These are phyloP conservation scores for Mycosphaerella arachidis DNA, from an alignment of 2,329 filamentous ascomycete species.

Conservation along the genomic window DNA sequence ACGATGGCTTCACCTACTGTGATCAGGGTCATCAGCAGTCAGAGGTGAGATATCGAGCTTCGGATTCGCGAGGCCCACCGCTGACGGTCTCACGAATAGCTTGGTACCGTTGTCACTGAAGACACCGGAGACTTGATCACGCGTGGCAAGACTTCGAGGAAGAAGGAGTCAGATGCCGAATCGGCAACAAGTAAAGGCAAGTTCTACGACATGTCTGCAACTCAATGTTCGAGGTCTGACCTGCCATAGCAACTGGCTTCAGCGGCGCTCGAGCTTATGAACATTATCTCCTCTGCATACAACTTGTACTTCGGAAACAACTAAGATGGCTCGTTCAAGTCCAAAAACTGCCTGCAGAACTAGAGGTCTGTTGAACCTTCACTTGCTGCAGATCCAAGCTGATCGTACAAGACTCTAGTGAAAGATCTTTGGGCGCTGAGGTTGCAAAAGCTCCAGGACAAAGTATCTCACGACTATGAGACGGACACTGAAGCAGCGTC, in stretches of 20 bases:
- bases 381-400: not conserved
- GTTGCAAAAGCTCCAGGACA: slow-evolving; percentile 52
- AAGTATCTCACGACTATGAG: slow-evolving; percentile 34
- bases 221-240: slow-evolving; percentile 7
- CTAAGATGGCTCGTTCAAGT: slow-evolving; percentile 65
- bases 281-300: slow-evolving; percentile 78
- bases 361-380: slow-evolving; percentile 54
- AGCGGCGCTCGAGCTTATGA: slow-evolving; percentile 65
- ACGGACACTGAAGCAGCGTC: slow-evolving; percentile 35
- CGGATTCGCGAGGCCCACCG: not conserved
- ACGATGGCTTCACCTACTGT: slow-evolving; percentile 75
- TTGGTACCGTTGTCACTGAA: slow-evolving; percentile 31
- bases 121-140: slow-evolving; percentile 30
- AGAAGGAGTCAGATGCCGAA: slow-evolving; percentile 29
- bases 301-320: slow-evolving; percentile 81
- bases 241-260: slow-evolving; percentile 34
- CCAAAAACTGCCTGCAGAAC: slow-evolving; percentile 63
- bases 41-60: slow-evolving; percentile 52
- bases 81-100: slow-evolving; percentile 14
- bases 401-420: slow-evolving; percentile 47
- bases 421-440: slow-evolving; percentile 82
- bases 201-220: slow-evolving; percentile 4
- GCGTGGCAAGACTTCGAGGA: slow-evolving; percentile 27
- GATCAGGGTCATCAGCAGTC: slow-evolving; percentile 70
- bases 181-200: slow-evolving; percentile 23